A percentile compares a stretch with the other conserved stretches of the same genome.
Conservation (phyloP, 148 eudicot genomes). For the Cornus suecica region DNA sequence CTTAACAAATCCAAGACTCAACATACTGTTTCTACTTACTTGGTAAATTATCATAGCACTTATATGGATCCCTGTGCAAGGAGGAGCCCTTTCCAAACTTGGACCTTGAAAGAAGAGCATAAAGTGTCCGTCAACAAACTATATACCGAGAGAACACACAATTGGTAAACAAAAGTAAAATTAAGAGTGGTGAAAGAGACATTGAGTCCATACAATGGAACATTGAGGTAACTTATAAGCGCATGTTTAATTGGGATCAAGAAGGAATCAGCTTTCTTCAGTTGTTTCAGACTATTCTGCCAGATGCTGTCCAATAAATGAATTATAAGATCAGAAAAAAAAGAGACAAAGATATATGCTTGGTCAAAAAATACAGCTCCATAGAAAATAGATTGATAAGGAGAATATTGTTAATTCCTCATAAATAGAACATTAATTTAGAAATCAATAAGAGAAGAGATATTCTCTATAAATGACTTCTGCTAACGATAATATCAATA, state of each 20-base stretch:
- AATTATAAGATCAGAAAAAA: constrained; percentile 8
- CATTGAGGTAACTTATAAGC: constrained; percentile 21
- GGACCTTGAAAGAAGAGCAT: constrained; percentile 44
- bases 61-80: constrained; percentile 19
- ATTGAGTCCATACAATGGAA: constrained; percentile 30
- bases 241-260: constrained; percentile 21
- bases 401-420: background rate
- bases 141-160: background rate
- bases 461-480: background rate
- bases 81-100: constrained; percentile 24
- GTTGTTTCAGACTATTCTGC: constrained; percentile 26
- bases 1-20: background rate
- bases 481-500: background rate
- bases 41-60: constrained; percentile 32
- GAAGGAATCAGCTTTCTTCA: constrained; percentile 29
- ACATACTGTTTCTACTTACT: constrained; percentile 36
- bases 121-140: background rate
- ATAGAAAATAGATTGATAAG: background rate
- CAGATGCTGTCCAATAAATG: constrained; percentile 33
- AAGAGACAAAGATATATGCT: background rate
- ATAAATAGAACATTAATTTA: background rate
- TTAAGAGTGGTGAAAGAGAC: background rate
- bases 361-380: background rate
- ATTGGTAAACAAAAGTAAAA: background rate
- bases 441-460: background rate